Conservation (phyloP, 495 filamentous ascomycete genomes). For the Lasiosphaeriaceae sp. region DNA sequence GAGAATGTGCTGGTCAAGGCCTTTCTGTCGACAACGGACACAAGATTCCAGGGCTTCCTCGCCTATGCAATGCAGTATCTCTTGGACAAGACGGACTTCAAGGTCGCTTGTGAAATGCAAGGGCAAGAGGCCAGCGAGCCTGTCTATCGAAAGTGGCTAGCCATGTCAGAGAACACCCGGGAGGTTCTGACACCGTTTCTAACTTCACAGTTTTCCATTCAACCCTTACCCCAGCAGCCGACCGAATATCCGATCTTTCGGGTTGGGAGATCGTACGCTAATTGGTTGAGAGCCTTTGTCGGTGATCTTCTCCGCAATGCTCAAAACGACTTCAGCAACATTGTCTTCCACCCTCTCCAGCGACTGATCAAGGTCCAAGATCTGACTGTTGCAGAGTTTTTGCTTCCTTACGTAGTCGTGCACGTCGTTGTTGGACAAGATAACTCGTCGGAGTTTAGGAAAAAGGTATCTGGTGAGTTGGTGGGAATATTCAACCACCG, state of each 20-base stretch:
- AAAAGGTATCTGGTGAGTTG: conserved; percentile 69
- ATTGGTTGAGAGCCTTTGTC: conserved; percentile 76
- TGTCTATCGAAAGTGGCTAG: conserved; percentile 66
- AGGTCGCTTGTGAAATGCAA: conserved; percentile 43
- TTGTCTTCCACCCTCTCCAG: conserved; percentile 75
- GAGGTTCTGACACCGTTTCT: conserved; percentile 82
- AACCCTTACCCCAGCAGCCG: conserved; percentile 48
- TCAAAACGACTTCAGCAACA: conserved; percentile 61
- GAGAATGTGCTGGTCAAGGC: conserved; percentile 85
- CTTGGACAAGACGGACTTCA: conserved; percentile 69
- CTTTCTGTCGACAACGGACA: conserved; percentile 83
- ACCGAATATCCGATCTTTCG: conserved; percentile 76
- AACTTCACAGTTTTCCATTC: conserved; percentile 74
- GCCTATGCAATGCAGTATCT: conserved; percentile 93
- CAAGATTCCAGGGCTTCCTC: conserved; percentile 81
- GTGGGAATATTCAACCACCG: conserved; percentile 64
- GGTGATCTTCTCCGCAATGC: conserved; percentile 75
- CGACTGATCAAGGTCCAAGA: conserved; percentile 80
- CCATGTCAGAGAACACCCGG: conserved; percentile 67
- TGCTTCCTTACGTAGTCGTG: conserved; percentile 78
- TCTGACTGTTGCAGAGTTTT: conserved; percentile 74
- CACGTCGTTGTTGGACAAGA: conserved; percentile 66
- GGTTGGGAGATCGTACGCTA: conserved; percentile 58
- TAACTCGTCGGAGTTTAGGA: conserved; percentile 59
- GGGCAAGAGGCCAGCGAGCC: conserved; percentile 8